Evolutionary conservation across 345 rosid genomes (phyloP), one percentile per base, ranked within the genome.

Genomic region (Trapa incisa): DNA sequence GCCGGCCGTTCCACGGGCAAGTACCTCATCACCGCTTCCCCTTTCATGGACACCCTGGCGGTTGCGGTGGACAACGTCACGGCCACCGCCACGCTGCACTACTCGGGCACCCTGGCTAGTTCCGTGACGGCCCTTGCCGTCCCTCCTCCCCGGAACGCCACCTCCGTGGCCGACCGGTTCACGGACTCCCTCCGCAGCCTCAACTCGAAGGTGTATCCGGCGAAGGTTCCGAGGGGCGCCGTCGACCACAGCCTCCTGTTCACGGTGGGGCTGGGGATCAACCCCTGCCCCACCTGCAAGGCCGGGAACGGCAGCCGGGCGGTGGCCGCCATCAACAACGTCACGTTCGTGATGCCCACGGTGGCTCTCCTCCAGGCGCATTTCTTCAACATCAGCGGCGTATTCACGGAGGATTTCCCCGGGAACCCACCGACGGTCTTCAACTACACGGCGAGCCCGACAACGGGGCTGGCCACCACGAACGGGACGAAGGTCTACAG

Each of bases 361-460:
- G 77, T 37, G 0, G 87, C 86, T 3, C 77, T 89, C 11, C 82
- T 89, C 35, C 87, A 85, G 68, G 92, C 96, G 42, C 96, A 89
- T 74, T 75, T 80, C 74, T 74, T 74, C 71, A 74, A 80, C 65
- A 72, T 65, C 22, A 68, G 76, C 7, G 80, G 78, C 10, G 83
- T 80, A 7, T 80, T 80, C 56, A 77, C 83, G 22, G 47, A 71
- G 1, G 80, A 80, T 62, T 80, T 80, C 37, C 83, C 83, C 0
- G 78, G 71, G 0, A 80, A 72, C 47, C 83, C 83, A 29, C 80
- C 75, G 2, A 67, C 43, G 45, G 67, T 41, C 13, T 80, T 70
- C 47, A 72, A 80, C 41, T 80, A 69, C 39, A 74, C 80, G 0
- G 83, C 77, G 5, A 1, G 74, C 2, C 43, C 50, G 1, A 76